A percentile compares a stretch with the other conserved stretches of the same genome.
These are phyloP conservation scores for Mentha longifolia DNA, from an alignment of 257 asterid genomes.

Conservation along the genomic window DNA sequence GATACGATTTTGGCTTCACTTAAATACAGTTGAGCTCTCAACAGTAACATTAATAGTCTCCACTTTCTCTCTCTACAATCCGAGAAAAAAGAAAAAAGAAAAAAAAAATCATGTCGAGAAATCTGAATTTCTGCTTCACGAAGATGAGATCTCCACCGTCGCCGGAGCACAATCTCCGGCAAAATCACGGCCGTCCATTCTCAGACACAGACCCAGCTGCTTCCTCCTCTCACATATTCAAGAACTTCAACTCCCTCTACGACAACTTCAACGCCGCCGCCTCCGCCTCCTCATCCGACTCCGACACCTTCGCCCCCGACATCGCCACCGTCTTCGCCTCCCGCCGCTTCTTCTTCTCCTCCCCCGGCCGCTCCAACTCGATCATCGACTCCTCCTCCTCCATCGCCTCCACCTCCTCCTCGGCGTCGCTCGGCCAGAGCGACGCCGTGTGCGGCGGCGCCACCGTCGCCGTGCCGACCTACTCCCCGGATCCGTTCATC, in stretches of 20 bases:
- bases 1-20: neutral
- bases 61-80: neutral
- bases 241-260: slow-evolving; percentile 79
- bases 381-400: slow-evolving; percentile 67
- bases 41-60: neutral
- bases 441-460: slow-evolving; percentile 47
- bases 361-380: slow-evolving; percentile 94
- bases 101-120: neutral
- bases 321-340: slow-evolving; percentile 75
- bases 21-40: neutral
- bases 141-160: slow-evolving; percentile 39
- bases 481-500: slow-evolving; percentile 76
- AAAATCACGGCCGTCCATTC: slow-evolving; percentile 42
- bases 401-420: slow-evolving; percentile 52
- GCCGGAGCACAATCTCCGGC: slow-evolving; percentile 35
- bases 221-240: slow-evolving; percentile 48
- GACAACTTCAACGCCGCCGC: too few relatives aligned
- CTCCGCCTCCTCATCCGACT: slow-evolving; percentile 35
- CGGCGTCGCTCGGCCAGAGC: slow-evolving; percentile 34
- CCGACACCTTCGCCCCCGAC: slow-evolving; percentile 50
- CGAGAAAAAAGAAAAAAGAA: too few relatives aligned
- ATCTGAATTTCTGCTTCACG: slow-evolving; percentile 65
- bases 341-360: slow-evolving; percentile 87
- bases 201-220: slow-evolving; percentile 11
- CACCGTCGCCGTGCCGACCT: slow-evolving; percentile 72